These are phyloP conservation scores for Candida hispaniensis DNA, from an alignment of 805 yeast species.

Conservation along the genomic window DNA sequence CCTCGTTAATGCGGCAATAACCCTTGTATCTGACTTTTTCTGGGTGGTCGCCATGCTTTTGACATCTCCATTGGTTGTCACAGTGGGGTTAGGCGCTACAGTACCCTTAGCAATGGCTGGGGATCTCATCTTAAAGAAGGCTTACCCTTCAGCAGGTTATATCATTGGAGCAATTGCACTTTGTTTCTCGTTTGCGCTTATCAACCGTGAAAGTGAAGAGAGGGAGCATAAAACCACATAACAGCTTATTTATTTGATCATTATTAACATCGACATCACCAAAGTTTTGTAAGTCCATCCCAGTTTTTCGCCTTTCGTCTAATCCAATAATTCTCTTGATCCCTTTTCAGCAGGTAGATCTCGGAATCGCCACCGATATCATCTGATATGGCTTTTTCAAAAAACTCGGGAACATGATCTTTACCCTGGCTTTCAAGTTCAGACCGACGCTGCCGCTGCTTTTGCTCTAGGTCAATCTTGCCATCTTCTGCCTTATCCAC, in stretches of 20 bases:
- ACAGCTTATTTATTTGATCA: slow-evolving; percentile 4
- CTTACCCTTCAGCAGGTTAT: slow-evolving; percentile 51
- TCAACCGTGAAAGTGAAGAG: slow-evolving; percentile 66
- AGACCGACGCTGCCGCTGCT: slow-evolving; percentile 68
- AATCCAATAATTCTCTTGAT: slow-evolving; percentile 61
- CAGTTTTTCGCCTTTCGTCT: slow-evolving; percentile 43
- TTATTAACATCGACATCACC: slow-evolving; percentile 8
- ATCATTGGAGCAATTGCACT: slow-evolving; percentile 72
- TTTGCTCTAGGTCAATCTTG: slow-evolving; percentile 63
- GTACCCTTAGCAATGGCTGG: slow-evolving; percentile 93
- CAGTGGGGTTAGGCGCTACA: slow-evolving; percentile 87
- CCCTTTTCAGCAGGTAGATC: slow-evolving; percentile 47
- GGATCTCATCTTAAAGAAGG: slow-evolving; percentile 63
- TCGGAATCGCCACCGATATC: slow-evolving; percentile 26
- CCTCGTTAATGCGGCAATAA: slow-evolving; percentile 56
- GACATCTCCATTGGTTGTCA: slow-evolving; percentile 89
- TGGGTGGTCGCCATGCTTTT: slow-evolving; percentile 94
- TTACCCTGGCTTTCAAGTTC: slow-evolving; percentile 38
- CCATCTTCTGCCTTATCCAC: slow-evolving; percentile 59
- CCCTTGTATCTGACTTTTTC: slow-evolving; percentile 80
- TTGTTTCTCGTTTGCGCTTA: slow-evolving; percentile 68
- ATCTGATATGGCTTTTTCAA: slow-evolving; percentile 36
- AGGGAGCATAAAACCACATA: slow-evolving; percentile 8
- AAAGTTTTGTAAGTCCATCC: slow-evolving; percentile 20
- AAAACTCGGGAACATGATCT: slow-evolving; percentile 51